phyloP scores from a whole-genome alignment of 495 filamentous ascomycete genomes.

The Aspergillus biplanus region DNA sequence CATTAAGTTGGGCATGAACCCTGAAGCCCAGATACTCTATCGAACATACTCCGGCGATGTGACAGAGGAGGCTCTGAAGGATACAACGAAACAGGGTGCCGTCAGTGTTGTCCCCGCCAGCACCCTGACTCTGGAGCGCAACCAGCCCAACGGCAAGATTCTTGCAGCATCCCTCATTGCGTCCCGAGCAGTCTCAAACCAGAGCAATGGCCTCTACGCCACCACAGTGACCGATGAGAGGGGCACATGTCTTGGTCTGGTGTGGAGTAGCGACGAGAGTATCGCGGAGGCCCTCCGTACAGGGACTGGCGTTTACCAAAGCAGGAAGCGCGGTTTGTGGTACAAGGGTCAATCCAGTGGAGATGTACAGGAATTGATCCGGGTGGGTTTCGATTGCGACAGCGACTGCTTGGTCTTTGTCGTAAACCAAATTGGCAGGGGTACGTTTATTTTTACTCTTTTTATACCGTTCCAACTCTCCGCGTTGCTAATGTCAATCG shows the following conservation, averaged over 20 bases:
- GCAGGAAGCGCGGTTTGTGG: constrained; percentile 92
- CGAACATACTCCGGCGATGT: constrained; percentile 38
- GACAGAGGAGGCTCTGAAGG: constrained; percentile 49
- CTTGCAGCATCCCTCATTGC: constrained; percentile 71
- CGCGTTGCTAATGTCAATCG: background rate
- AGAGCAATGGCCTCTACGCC: constrained; percentile 80
- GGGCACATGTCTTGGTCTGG: constrained; percentile 82
- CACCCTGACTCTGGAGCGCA: constrained; percentile 66
- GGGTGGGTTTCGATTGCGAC: constrained; percentile 87
- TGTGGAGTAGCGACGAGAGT: constrained; percentile 92
- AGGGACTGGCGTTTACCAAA: constrained; percentile 92
- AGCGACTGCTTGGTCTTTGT: constrained; percentile 87
- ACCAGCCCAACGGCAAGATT: constrained; percentile 58
- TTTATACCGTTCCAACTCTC: background rate
- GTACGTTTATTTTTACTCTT: constrained; percentile 32
- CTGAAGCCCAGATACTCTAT: constrained; percentile 43
- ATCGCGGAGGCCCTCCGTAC: constrained; percentile 83
- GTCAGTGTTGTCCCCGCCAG: constrained; percentile 79
- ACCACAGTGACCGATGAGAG: constrained; percentile 89
- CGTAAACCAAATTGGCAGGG: constrained; percentile 83
- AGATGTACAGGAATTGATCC: constrained; percentile 86
- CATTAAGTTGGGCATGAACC: constrained; percentile 43
- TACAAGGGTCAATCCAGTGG: constrained; percentile 95
- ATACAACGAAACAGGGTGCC: constrained; percentile 61
- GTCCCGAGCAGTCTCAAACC: constrained; percentile 72